Evolutionary conservation across 2,329 filamentous ascomycete genomes (phyloP), one percentile per base, ranked within the genome.

Genomic region (Amauroascus niger): DNA sequence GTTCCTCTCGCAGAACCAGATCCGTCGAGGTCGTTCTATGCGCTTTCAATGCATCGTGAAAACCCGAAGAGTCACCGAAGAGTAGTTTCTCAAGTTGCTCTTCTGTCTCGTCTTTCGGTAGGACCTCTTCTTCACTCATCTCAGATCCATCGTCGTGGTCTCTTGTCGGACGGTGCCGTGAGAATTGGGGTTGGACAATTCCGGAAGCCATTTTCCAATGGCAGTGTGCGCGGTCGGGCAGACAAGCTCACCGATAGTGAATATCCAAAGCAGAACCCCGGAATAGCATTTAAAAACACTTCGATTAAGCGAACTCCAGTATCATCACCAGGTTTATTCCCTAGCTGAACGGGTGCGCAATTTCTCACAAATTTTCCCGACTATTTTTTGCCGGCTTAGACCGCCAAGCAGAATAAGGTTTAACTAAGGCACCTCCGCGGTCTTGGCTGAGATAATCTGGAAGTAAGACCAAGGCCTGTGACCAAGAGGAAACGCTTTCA

Each of bases 21-120:
- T 67, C 68, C 56, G 69, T 69, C 52, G 67, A 64, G 11, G 67
- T 69, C 53, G 74, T 67, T 64, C 64, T 39, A 74, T 81, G 69
- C 69, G 72, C 64, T 72, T 85, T 86, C 49, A 97, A 73, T 40
- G 84, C 84, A 54, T 84, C 77, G 55, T 83, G 79, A 68, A 97
- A 97, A 32, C 84, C 87, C n/a, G 81, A 79, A 45, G 84, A 82
- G 70, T 95, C 87, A 53, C 93, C 93, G 58, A 98, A 87, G 2
- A 98, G 86, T 58, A 96, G 74, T 59, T 83, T 81, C 73, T 96
- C 91, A 28, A 96, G 80, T 66, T 91, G 88, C 64, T 86, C 82
- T 68, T 96, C 90, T 50, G 86, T 83, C 13, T 82, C 83, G 66
- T 95, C 88, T 66, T 91, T 93, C 11, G 51, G 64, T 11, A 68